These are phyloP conservation scores for Ulmus americana DNA, from an alignment of 331 rosid genomes.

Conservation along the genomic window DNA sequence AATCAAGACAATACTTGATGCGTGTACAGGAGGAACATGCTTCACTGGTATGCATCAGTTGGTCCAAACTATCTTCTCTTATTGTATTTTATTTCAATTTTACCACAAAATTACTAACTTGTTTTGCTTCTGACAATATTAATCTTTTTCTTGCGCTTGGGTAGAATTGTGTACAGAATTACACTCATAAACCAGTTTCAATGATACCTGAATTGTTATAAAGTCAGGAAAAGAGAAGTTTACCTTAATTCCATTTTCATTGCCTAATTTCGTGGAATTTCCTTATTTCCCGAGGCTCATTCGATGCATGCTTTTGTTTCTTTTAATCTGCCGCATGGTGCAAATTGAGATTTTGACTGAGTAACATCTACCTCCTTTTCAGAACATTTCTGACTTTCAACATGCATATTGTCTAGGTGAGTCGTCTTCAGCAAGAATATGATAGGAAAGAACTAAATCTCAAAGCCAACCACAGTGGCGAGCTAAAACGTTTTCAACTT, in stretches of 20 bases:
- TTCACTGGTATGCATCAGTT: slow-evolving; percentile 45
- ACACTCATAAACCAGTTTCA: not conserved
- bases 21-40: slow-evolving; percentile 66
- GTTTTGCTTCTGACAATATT: slow-evolving; percentile 3
- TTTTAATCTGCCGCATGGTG: not conserved
- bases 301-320: slow-evolving; percentile 9
- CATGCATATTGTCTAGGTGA: slow-evolving; percentile 48
- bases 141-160: slow-evolving; percentile 1
- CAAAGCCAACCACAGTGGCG: slow-evolving; percentile 52
- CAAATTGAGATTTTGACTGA: not conserved
- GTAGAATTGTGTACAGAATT: not conserved
- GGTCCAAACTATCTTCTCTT: slow-evolving; percentile 16
- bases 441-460: slow-evolving; percentile 47
- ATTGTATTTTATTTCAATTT: not conserved
- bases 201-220: not conserved
- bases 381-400: slow-evolving; percentile 21
- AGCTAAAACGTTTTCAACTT: slow-evolving; percentile 50
- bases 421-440: slow-evolving; percentile 55
- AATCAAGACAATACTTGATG: slow-evolving; percentile 52
- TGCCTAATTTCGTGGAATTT: not conserved
- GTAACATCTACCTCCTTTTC: not conserved
- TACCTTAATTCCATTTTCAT: not conserved
- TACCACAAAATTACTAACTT: not conserved
- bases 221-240: not conserved
- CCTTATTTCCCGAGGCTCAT: not conserved